Evolutionary conservation across 2,329 filamentous ascomycete species (phyloP), one percentile per base, ranked within the genome.

Genomic region (Leptoxyphium fumago): DNA sequence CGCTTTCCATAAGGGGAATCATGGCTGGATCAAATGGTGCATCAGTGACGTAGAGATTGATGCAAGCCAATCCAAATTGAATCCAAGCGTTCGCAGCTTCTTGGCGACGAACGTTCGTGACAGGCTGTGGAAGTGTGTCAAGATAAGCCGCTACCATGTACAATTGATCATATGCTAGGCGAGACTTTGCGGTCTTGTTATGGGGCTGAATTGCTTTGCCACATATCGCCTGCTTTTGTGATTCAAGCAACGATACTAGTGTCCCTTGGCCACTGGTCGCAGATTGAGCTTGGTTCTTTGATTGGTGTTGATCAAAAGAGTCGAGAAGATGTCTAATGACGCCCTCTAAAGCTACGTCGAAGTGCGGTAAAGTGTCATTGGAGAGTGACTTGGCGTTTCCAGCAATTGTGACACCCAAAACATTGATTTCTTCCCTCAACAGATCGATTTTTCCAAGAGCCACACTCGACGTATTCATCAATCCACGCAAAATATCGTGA

Each of bases 21-120:
- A 78, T 59, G 2, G 77, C 78, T 1, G 91, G 91, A 60, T 98
- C 91, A 55, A 89, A 91, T 2, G 83, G 74, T 51, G 81, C 80
- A 60, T 94, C 82, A 0, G 93, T 88, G 2, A 96, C 78, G 56
- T 89, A 95, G 2, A 95, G 70, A 48, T 75, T 75, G 40, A 96
- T 69, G 34, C 81, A 76, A 13, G 80, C 80, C 15, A 88, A 64
- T 1, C 84, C 81, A 47, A 94, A 78, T 42, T 82, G 72, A 26
- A 87, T 71, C 77, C 88, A 91, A 5, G 83, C 11, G 9, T 13
- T 36, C 9, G 32, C 32, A 13, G 32, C 32, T 39, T 17, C 38
- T 26, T 26, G 17, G 38, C 26, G 15, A 46, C 41, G 28, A 41
- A 42, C 15, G 70, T 64, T 42, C 63, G 58, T 42, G 51, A 52